Base-by-base conservation (phyloP, 2,329 filamentous ascomycete genomes). In the Talaromyces sp. region DNA sequence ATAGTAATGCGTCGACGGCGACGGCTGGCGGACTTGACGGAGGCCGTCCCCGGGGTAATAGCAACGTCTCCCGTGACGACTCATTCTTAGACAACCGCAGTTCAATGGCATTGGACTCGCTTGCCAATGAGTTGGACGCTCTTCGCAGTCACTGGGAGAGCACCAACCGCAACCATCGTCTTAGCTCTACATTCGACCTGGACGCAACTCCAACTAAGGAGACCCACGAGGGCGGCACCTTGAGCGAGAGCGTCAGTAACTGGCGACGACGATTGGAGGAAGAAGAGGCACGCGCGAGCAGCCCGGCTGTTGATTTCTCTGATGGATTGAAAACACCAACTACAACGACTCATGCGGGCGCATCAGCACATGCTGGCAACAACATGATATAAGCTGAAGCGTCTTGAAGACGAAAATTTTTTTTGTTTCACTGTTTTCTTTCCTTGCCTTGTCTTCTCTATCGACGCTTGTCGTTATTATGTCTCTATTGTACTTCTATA, bases 71-170 rank as follows among this genome's bases (percentile, higher is more conserved):
- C 13, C 72, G 77, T 46, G 76, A 78, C 36, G 71, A 73, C 21
- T 65, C 69, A 10, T 74, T 75, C 62, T 75, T 76, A 21, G 77
- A 81, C 54, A 81, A 81, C 63, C 81, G 85, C 52, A 85, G 84
- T 55, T 85, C 82, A 0, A 78, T 86, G 64, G 93, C 92, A 2
- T 82, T 99, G 19, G 94, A 99, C 73, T 94, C 88, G 63, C 83
- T 99, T 22, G 93, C 94, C 10, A 91, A 85, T 62, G 94, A 99
- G 76, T 84, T 99, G 7, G 94, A 99, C 71, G 89, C 89, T 11
- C 80, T 99, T 50, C 85, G 93, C 54, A 89, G 81, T 54, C 92
- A 97, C 67, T 99, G 94, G 94, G 91, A 97, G 76, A 90, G 88
- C 39, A 96, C 91, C 11, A 97, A 93, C 77, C 94, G 95, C 74